Base-by-base conservation (phyloP, 2,329 filamentous ascomycete species). In the Trichoderma semiorbis region DNA sequence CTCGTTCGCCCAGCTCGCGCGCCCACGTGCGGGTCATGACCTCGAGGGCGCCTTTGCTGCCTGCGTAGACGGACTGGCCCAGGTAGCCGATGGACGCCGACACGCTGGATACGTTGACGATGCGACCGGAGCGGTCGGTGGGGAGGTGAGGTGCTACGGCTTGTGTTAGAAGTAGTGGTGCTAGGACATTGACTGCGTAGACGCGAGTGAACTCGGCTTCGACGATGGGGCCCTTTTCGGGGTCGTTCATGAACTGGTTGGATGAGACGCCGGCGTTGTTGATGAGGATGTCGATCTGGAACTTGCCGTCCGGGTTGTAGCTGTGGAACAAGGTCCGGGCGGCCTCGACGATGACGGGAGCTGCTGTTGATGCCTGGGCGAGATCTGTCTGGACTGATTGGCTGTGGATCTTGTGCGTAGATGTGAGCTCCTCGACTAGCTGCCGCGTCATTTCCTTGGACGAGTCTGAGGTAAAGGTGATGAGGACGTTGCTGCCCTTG, bases 151-250 rank as follows among this genome's bases (percentile, higher is more conserved):
- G 91, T 36, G 90, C 82, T 0, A 89, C 88, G 6, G 92, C 92
- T 81, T 97, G 91, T 30, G 93, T 88, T 16, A 97, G 85, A 2
- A 97, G 86, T 26, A 97, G 82, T 1, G 94, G 94, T 0, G 92
- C 94, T 11, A 93, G 87, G 26, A 97, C 94, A 78, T 97, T 97
- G 82, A 96, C 87, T 70, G 88, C 87, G 83, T 93, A 97, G 71
- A 92, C 90, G 75, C 86, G 84, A 57, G 90, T 86, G 82, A 95
- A 97, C 77, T 94, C 88, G 14, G 85, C 85, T 7, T 85, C 78
- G 5, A 86, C 87, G 74, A 93, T 88, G 36, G 81, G 83, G 21
- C 80, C 80, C 70, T 85, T 80, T 26, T 89, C 80, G 7, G 79
- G 72, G 32, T 92, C 87, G 65, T 88, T 86, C 28, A 92, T 82